These are phyloP conservation scores for Yarrowia sp. DNA, from an alignment of 805 yeast species.

Conservation along the genomic window DNA sequence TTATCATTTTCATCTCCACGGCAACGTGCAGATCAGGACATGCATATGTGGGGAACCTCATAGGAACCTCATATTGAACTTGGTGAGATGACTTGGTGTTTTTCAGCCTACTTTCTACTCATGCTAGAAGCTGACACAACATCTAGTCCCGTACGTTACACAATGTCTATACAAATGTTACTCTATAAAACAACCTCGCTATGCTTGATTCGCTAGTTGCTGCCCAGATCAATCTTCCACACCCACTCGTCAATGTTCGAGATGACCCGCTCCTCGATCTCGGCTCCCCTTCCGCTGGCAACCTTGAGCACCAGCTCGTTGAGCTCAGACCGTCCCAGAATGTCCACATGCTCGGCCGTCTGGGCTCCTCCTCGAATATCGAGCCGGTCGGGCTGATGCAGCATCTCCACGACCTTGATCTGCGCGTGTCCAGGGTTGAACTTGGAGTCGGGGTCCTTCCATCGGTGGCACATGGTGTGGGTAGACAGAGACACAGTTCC, in stretches of 20 bases:
- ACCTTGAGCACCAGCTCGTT: constrained; percentile 81
- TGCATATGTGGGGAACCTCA: too few relatives aligned
- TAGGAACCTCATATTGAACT: too few relatives aligned
- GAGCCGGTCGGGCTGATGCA: constrained; percentile 88
- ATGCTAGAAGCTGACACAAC: too few relatives aligned
- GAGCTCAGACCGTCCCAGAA: constrained; percentile 86
- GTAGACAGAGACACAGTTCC: constrained; percentile 89
- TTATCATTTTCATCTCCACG: too few relatives aligned
- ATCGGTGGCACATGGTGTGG: constrained; percentile 86
- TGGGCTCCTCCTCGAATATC: constrained; percentile 97
- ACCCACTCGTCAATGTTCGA: constrained; percentile 67
- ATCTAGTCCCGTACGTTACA: not conserved
- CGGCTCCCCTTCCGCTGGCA: constrained; percentile 75
- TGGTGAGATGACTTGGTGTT: too few relatives aligned
- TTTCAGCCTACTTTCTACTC: too few relatives aligned
- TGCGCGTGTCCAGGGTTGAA: constrained; percentile 73
- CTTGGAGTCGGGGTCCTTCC: constrained; percentile 64
- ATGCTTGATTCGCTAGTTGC: too few relatives aligned
- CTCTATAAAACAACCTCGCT: not conserved
- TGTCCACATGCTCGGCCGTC: constrained; percentile 97
- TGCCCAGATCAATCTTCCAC: constrained; percentile 49
- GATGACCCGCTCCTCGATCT: constrained; percentile 56
- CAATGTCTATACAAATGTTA: not conserved
- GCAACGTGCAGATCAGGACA: too few relatives aligned
- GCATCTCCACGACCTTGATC: constrained; percentile 84